Percentiles rank a stretch among this genome's conserved stretches.
Conservation (phyloP, 495 filamentous ascomycete genomes). For the Copromyces sp. region DNA sequence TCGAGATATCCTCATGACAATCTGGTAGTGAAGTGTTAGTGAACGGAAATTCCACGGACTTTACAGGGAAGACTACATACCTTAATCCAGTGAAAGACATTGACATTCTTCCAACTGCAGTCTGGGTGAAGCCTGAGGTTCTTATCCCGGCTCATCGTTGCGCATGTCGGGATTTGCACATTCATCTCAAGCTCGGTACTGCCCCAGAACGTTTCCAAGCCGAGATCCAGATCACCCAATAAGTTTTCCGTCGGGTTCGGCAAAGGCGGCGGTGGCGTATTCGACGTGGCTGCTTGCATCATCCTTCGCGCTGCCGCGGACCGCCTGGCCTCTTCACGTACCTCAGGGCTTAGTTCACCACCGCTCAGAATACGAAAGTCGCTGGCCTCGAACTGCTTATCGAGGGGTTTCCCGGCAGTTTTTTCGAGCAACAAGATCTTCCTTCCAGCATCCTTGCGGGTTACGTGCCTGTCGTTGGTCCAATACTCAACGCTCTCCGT, state of each 20-base stretch:
- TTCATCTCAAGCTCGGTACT: constrained; percentile 97
- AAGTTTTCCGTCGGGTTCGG: constrained; percentile 54
- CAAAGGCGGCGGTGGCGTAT: constrained; percentile 26
- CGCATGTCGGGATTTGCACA: constrained; percentile 87
- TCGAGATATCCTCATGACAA: constrained; percentile 91
- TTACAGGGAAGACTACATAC: constrained; percentile 37
- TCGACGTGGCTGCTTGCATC: constrained; percentile 24
- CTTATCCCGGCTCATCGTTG: constrained; percentile 75
- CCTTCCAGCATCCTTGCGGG: constrained; percentile 71
- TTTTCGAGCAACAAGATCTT: constrained; percentile 91
- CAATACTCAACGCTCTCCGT: constrained; percentile 94
- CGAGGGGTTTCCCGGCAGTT: constrained; percentile 66
- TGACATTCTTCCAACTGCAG: constrained; percentile 91
- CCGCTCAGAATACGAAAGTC: constrained; percentile 71
- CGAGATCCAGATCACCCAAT: constrained; percentile 65
- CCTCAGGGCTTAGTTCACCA: constrained; percentile 50
- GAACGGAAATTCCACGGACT: background rate
- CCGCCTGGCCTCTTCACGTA: constrained; percentile 33
- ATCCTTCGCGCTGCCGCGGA: constrained; percentile 30
- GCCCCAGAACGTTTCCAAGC: constrained; percentile 55
- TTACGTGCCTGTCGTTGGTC: constrained; percentile 77
- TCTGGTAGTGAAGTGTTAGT: constrained; percentile 43
- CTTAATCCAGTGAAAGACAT: constrained; percentile 99
- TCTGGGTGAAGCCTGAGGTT: constrained; percentile 72
- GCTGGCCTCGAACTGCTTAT: constrained; percentile 68